Evolutionary conservation across 176 grass and related monocot genomes (phyloP), one percentile per base, ranked within the genome.

Genomic region (Juncus effusus): DNA sequence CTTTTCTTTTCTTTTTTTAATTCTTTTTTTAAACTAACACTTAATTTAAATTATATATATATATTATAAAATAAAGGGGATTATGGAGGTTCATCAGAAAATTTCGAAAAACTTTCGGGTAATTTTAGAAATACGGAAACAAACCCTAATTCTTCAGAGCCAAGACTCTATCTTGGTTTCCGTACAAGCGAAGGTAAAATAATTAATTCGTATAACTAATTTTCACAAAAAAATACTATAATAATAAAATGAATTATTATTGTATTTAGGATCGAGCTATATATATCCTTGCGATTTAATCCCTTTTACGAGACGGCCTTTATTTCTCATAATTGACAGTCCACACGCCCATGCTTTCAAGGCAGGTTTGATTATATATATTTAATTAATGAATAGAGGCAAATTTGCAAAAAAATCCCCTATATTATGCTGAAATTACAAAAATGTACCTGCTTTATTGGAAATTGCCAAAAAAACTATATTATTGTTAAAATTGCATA

Each of bases 301-400:
- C 71, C 92, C 92, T 78, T 96, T 96, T 86, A 96, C 92, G 74
- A 91, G 92, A 83, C 78, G 79, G 79, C 77, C 92, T 68, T 82
- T 91, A 69, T 88, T 96, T 80, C 74, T 96, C 79, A 88, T 96
- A 64, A 83, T 96, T 65, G 92, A 96, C 78, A 91, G 92, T 44
- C 72, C 62, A 40, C 47, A 69, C 77, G 83, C 87, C 62, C 73
- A 79, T 88, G 77, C 82, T 77, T 96, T 96, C 74, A 96, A 96
- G 92, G 92, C 84, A 96, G 87, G 92, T 91, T 96, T 90, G 81
- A 84, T 82, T 80, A 65, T 61, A 78, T 70, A 61, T 61, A 64
- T 78, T 64, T 76, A 28, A 49, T 74, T 65, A 40, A 56, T 40
- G 3, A 49, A 65, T 28, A 28, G 19, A 28, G 19, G 19, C 19